Percentiles rank a stretch among this genome's conserved stretches.
Evolutionary conservation across 345 rosid species (phyloP).

Genomic region (Limnanthes douglasii): DNA sequence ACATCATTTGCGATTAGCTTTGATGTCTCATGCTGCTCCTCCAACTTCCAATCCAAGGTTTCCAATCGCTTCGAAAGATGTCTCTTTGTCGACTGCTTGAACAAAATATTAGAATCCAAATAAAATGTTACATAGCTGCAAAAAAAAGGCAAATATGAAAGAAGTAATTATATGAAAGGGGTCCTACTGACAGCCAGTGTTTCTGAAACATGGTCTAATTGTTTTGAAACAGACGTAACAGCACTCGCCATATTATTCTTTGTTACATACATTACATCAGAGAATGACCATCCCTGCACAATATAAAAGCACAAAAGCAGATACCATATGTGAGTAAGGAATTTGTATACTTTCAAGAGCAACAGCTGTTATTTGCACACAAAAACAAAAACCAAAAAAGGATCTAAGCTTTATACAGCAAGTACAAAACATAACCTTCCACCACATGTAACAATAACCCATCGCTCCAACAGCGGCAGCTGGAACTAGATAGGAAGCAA

Average conservation of each 20-base stretch:
- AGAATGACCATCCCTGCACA: slow-evolving; percentile 74
- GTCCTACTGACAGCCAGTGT: slow-evolving; percentile 48
- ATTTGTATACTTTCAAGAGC: no score
- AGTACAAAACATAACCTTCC: slow-evolving; percentile 48
- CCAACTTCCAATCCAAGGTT: slow-evolving; percentile 74
- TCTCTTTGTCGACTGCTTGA: slow-evolving; percentile 62
- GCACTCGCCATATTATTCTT: slow-evolving; percentile 84
- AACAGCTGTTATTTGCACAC: no score
- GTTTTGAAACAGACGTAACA: slow-evolving; percentile 60
- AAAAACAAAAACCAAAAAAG: neutral
- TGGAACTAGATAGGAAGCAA: slow-evolving; percentile 68
- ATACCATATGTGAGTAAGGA: slow-evolving; percentile 2
- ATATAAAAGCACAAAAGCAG: slow-evolving; percentile 5
- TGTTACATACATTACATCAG: slow-evolving; percentile 85
- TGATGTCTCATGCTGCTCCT: slow-evolving; percentile 62
- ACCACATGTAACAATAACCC: slow-evolving; percentile 95
- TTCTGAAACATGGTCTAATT: slow-evolving; percentile 62
- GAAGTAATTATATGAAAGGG: neutral
- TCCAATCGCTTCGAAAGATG: slow-evolving; percentile 69
- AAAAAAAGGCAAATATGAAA: neutral
- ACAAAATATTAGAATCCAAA: slow-evolving; percentile 6
- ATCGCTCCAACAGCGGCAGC: slow-evolving; percentile 92
- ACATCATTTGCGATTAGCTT: slow-evolving; percentile 52
- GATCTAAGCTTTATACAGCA: slow-evolving; percentile 2
- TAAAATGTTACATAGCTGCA: neutral